These are phyloP conservation scores for Pythium sukuiense DNA, from an alignment of 352 stramenopile genomes.

Conservation along the genomic window DNA sequence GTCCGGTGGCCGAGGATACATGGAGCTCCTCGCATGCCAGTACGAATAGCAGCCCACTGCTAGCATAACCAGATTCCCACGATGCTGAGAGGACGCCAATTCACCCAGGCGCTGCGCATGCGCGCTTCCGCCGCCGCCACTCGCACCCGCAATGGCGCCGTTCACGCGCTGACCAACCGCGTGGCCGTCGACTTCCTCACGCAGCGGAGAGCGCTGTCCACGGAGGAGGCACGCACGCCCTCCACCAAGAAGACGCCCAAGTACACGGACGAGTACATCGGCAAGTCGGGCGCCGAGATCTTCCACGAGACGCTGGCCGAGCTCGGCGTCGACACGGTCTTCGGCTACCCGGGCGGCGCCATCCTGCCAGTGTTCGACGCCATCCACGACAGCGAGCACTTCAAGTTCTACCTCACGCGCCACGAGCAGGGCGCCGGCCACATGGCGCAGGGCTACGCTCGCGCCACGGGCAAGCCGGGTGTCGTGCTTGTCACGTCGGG, in stretches of 20 bases:
- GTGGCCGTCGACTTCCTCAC: conserved; percentile 31
- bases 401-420: conserved; percentile 80
- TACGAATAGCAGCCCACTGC: not conserved
- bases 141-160: not conserved
- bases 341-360: conserved; percentile 93
- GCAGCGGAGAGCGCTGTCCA: conserved; percentile 32
- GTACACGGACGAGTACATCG: conserved; percentile 86
- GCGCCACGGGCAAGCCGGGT: conserved; percentile 84
- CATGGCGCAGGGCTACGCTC: conserved; percentile 86
- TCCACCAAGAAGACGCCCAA: conserved; percentile 25
- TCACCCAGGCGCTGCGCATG: conserved; percentile 27
- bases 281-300: conserved; percentile 92
- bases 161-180: conserved; percentile 23
- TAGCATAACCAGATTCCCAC: conserved; percentile 21
- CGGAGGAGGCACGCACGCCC: conserved; percentile 14
- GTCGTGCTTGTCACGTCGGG: conserved; percentile 94
- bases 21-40: not conserved
- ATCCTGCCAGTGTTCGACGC: conserved; percentile 95
- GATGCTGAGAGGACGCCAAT: conserved; percentile 31
- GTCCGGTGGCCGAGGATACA: conserved; percentile 3
- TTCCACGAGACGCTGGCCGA: conserved; percentile 94
- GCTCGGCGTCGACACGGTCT: conserved; percentile 90
- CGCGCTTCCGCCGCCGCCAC: conserved; percentile 24
- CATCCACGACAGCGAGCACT: conserved; percentile 88
- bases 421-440: conserved; percentile 85